These are phyloP conservation scores for Pulveroboletus ravenelii DNA, from an alignment of 768 basidiomycete species.

Conservation along the genomic window DNA sequence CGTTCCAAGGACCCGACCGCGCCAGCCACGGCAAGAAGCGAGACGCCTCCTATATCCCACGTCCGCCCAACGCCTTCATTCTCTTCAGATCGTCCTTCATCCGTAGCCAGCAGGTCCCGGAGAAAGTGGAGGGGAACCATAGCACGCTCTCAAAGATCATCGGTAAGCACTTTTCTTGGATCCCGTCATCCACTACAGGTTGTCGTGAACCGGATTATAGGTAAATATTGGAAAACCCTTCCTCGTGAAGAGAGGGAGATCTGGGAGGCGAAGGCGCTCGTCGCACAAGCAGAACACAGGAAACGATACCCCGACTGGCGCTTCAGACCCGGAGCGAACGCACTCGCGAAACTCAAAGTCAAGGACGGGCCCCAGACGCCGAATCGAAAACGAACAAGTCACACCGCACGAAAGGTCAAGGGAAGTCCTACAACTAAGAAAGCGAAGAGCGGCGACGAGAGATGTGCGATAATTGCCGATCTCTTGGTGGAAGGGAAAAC, in stretches of 20 bases:
- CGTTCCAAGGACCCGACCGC: conserved; percentile 33
- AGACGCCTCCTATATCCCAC: conserved; percentile 72
- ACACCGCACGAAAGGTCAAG: conserved; percentile 26
- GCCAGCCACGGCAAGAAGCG: conserved; percentile 56
- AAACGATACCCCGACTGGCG: conserved; percentile 77
- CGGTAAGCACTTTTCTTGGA: conserved; percentile 35
- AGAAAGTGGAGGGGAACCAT: conserved; percentile 75
- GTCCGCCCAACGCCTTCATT: conserved; percentile 83
- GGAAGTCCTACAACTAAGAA: conserved; percentile 28
- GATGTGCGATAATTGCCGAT: conserved; percentile 63
- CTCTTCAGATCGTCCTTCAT: conserved; percentile 80
- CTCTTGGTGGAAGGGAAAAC: conserved; percentile 63
- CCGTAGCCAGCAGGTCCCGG: conserved; percentile 65
- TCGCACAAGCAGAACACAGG: conserved; percentile 71
- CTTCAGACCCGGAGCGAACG: conserved; percentile 62
- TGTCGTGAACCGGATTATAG: conserved; percentile 30
- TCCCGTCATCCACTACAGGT: not conserved
- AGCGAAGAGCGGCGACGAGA: conserved; percentile 40
- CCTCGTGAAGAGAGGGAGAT: conserved; percentile 60
- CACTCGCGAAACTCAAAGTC: conserved; percentile 36
- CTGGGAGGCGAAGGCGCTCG: conserved; percentile 72
- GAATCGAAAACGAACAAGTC: conserved; percentile 28
- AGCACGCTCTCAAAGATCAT: conserved; percentile 79
- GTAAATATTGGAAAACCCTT: conserved; percentile 72
- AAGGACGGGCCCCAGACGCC: conserved; percentile 36